Evolutionary conservation across 2,329 filamentous ascomycete species (phyloP), one percentile per base, ranked within the genome.

Genomic region (Chaetothyriales sp.): DNA sequence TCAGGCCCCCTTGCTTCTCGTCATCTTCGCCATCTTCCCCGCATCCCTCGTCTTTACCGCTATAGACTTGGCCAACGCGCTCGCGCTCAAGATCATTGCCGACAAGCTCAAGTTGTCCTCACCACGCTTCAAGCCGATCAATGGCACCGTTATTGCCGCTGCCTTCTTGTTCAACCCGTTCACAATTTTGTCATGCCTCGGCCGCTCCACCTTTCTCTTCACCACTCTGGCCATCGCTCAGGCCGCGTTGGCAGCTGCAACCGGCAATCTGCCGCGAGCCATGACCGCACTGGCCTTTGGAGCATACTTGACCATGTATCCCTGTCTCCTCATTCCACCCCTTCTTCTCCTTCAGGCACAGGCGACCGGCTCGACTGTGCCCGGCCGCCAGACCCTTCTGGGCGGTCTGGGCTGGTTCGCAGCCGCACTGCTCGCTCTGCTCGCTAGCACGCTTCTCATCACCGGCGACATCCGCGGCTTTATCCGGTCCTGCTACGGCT

Each of bases 151-250:
- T 10, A 54, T 60, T 29, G 54, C 56, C 3, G 55, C 56, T 15
- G 92, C 87, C 58, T 97, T 87, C 65, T 78, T 98, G 2, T 90
- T 97, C 71, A 97, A 94, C 66, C 92, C 92, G 0, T 94, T 95
- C 65, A 94, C 89, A 1, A 80, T 98, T 55, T 81, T 89, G 45
- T 89, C 89, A 18, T 97, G 90, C 66, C 77, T 98, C 54, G 90
- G 86, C 22, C 85, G 90, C 43, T 86, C 92, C 1, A 95, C 90
- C 0, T 86, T 81, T 56, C 82, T 90, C 53, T 90, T 98, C 65
- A 89, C 89, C 0, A 92, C 86, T 52, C 85, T 86, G 64, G 89
- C 89, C 60, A 86, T 95, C 60, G 79, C 97, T 28, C 81, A 86
- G 58, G 86, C 90, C 56, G 78, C 95, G 50, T 78, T 86, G 15